phyloP scores from a whole-genome alignment of 768 basidiomycete species.

The Amanita thiersii region DNA sequence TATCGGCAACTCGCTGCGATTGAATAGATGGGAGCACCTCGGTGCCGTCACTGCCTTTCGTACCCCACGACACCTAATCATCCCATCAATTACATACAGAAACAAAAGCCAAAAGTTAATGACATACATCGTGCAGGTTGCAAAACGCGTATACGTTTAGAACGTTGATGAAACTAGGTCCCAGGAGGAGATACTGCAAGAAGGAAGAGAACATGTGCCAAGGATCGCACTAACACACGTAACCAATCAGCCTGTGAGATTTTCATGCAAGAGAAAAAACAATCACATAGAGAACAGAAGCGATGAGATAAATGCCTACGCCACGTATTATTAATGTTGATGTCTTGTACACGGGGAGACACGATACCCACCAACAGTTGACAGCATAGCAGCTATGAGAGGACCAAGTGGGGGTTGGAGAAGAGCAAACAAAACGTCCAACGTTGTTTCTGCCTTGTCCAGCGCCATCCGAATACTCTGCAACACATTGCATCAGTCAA shows the following conservation, averaged over 20 bases:
- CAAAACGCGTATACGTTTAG: slow-evolving; percentile 97
- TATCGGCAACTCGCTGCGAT: slow-evolving; percentile 72
- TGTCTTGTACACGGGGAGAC: no score
- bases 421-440: no score
- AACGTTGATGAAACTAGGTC: slow-evolving; percentile 91
- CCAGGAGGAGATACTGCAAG: slow-evolving; percentile 82
- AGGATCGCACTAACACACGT: slow-evolving; percentile 67
- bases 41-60: slow-evolving; percentile 91
- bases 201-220: slow-evolving; percentile 98
- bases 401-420: no score
- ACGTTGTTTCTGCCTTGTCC: no score
- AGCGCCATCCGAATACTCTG: no score
- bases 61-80: slow-evolving; percentile 81
- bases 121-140: slow-evolving; percentile 80
- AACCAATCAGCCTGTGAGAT: not conserved
- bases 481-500: no score
- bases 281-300: slow-evolving; percentile 82
- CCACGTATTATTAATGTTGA: no score
- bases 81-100: slow-evolving; percentile 1
- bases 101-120: not conserved
- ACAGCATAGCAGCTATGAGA: no score
- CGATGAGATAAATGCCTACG: slow-evolving; percentile 68
- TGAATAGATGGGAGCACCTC: slow-evolving; percentile 86
- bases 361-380: no score
- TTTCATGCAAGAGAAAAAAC: not conserved